Percentiles rank a stretch among this genome's conserved stretches.
phyloP scores from a whole-genome alignment of 495 filamentous ascomycete genomes.

The Hyaloscypha variabilis region DNA sequence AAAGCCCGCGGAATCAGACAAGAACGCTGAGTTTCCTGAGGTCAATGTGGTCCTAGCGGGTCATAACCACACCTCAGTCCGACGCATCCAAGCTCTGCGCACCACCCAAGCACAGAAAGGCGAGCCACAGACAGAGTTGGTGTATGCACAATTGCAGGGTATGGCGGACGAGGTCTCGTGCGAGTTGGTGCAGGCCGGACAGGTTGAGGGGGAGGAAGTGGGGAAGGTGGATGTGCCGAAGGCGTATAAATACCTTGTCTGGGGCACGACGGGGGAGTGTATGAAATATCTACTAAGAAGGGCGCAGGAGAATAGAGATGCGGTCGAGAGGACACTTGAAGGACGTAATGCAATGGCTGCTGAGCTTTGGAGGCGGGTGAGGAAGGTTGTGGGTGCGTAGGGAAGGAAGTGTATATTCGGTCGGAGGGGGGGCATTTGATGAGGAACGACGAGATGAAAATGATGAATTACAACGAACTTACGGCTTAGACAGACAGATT shows the following conservation, averaged over 20 bases:
- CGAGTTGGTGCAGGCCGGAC: conserved; percentile 65
- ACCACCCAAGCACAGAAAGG: conserved; percentile 48
- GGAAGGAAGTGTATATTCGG: background rate
- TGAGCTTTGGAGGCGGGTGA: conserved; percentile 69
- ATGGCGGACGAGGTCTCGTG: conserved; percentile 97
- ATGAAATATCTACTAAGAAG: conserved; percentile 88
- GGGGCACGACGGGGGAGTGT: conserved; percentile 90
- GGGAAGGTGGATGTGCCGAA: conserved; percentile 48
- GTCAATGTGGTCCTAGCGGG: conserved; percentile 80
- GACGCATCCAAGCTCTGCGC: conserved; percentile 64
- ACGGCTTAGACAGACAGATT: background rate
- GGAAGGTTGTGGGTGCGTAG: conserved; percentile 31
- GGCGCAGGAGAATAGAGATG: conserved; percentile 91
- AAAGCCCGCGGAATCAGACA: conserved; percentile 36
- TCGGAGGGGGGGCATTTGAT: background rate
- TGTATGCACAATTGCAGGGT: conserved; percentile 90
- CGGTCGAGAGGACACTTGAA: conserved; percentile 74
- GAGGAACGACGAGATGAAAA: background rate
- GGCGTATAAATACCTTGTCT: conserved; percentile 88
- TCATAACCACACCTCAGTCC: conserved; percentile 87
- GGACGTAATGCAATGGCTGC: conserved; percentile 72
- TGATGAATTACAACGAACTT: background rate
- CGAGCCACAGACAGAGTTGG: conserved; percentile 58
- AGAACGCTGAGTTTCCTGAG: conserved; percentile 54
- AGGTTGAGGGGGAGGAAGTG: conserved; percentile 22